A percentile compares a stretch with the other conserved stretches of the same genome.
These are phyloP conservation scores for Hydnum rufescens DNA, from an alignment of 768 basidiomycete genomes.

Conservation along the genomic window DNA sequence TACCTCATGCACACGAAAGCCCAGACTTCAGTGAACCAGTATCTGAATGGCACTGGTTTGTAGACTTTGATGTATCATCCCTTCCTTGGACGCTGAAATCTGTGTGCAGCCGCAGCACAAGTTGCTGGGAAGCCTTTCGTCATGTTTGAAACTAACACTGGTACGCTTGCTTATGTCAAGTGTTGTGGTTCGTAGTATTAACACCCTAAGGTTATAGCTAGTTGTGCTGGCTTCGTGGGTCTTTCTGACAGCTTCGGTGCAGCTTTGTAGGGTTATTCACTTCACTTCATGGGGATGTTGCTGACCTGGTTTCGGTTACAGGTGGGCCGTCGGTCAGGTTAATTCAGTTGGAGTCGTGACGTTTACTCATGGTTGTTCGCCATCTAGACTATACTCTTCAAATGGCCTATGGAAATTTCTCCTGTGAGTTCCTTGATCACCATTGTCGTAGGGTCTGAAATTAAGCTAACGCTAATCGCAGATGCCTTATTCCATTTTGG, in stretches of 20 bases:
- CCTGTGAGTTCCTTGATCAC: constrained; percentile 8
- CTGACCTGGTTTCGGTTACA: no score
- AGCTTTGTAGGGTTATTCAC: constrained; percentile 24
- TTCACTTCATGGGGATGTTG: background rate
- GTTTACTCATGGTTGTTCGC: no score
- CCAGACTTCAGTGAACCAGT: background rate
- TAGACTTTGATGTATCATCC: background rate
- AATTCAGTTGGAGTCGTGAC: no score
- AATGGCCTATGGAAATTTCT: constrained; percentile 31
- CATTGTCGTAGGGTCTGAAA: background rate
- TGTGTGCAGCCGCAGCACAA: constrained; percentile 18
- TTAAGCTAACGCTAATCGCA: background rate
- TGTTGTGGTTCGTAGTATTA: constrained; percentile 37
- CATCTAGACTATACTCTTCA: constrained; percentile 28
- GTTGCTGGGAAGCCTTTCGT: constrained; percentile 23
- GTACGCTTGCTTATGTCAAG: no score
- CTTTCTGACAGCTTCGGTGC: constrained; percentile 31
- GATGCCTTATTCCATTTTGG: constrained; percentile 1
- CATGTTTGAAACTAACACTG: constrained; percentile 50
- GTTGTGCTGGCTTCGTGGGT: constrained; percentile 21
- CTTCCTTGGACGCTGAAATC: background rate
- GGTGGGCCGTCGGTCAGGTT: background rate
- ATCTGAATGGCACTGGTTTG: background rate
- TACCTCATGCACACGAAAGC: background rate
- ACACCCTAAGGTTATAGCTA: no score